Evolutionary conservation across 2,329 filamentous ascomycete species (phyloP).

Genomic region (Rhinocladiella mackenziei): DNA sequence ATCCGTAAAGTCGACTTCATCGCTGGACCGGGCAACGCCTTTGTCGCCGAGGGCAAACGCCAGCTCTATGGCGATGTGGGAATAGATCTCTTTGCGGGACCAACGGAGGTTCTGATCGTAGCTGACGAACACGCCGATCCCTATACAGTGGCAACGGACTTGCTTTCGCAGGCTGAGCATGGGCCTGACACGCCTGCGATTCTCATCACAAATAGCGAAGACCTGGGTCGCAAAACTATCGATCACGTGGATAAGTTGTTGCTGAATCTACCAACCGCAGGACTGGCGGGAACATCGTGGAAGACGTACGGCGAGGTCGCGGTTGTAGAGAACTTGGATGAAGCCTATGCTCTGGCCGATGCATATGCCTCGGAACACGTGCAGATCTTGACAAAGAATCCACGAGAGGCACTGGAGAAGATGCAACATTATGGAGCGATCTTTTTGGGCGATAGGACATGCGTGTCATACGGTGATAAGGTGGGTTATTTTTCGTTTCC

Average conservation of each 20-base stretch:
- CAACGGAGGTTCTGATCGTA: conserved; percentile 52
- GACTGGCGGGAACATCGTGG: conserved; percentile 46
- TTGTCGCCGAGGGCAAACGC: conserved; percentile 53
- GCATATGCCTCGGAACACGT: conserved; percentile 51
- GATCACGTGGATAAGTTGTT: conserved; percentile 39
- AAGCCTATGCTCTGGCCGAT: conserved; percentile 46
- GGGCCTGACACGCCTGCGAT: conserved; percentile 51
- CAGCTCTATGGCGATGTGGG: conserved; percentile 53
- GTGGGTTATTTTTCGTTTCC: too few species aligned
- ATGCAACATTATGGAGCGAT: conserved; percentile 51
- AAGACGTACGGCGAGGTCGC: conserved; percentile 46
- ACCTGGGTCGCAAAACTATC: conserved; percentile 40
- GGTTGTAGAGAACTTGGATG: conserved; percentile 42
- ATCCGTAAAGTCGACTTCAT: conserved; percentile 51
- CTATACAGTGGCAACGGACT: conserved; percentile 45
- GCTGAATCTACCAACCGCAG: conserved; percentile 42
- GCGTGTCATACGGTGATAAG: conserved; percentile 54
- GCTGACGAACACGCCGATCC: conserved; percentile 48
- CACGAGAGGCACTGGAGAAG: conserved; percentile 48
- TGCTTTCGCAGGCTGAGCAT: conserved; percentile 51
- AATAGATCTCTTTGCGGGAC: conserved; percentile 53
- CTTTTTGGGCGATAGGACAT: conserved; percentile 52
- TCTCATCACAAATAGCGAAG: conserved; percentile 47
- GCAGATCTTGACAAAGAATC: conserved; percentile 47
- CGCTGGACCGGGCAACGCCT: conserved; percentile 53